Base-by-base conservation (phyloP, 768 basidiomycete species). In the Chalciporus sphaerocephalus region DNA sequence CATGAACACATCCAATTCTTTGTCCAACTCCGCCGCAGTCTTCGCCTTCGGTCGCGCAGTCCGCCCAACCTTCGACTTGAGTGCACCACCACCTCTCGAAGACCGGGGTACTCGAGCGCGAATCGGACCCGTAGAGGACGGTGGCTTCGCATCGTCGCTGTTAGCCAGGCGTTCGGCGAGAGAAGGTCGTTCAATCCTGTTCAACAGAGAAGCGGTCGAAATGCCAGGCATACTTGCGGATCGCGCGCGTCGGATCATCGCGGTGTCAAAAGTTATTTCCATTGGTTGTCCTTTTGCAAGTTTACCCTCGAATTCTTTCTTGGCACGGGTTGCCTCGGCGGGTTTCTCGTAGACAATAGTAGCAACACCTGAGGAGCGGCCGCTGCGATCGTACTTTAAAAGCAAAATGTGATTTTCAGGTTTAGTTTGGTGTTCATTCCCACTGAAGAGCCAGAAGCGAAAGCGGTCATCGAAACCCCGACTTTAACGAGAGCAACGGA, bases 321-420 rank as follows among this genome's bases (percentile, higher is more conserved):
- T 89, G 43, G 92, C 92, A 48, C 77, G 74, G 30, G 82, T 80
- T 25, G 93, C 93, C 64, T 95, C 88, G 44, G 77, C 74, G 15
- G 77, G 56, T 2, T 83, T 89, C 68, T 90, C 86, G 69, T 83
- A 95, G 8, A 81, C 75, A 62, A 96, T 72, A 55, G 81, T 78
- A 47, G 87, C 93, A 55, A 81, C 75, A 48, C 93, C 93, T 16
- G 79, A 81, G 37, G 93, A 95, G 64, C 93, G 87, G 55, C 93
- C 93, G 57, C 92, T 94, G 64, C 87, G 85, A 72, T 96, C 93
- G 74, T 93, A 96, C 93, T 96, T 79, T 62, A 72, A 70, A 66
- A 70, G 65, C 61, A 60, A 65, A 67, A 62, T 60, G 60, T 63
- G 62, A 57, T 67, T 74, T 76, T 75, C 71, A 81, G 66, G 80